Conservation (phyloP, 208 protist species). For the Leishmania braziliensis region DNA sequence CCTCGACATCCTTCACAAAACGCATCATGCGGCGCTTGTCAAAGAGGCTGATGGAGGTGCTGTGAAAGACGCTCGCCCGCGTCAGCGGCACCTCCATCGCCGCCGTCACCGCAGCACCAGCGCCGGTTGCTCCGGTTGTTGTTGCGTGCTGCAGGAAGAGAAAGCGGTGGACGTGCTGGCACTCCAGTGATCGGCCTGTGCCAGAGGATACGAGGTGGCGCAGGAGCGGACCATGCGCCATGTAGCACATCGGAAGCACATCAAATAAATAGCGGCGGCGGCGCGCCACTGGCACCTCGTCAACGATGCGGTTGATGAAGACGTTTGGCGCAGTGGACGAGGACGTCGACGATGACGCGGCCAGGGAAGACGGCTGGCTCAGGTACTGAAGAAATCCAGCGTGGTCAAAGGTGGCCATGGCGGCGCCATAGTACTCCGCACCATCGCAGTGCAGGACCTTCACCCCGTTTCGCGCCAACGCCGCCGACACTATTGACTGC, state of each 20-base stretch:
- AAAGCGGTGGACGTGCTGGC: conserved; percentile 56
- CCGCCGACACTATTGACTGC: not conserved
- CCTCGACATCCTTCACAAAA: conserved; percentile 87
- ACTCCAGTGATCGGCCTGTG: conserved; percentile 71
- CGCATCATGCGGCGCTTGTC: conserved; percentile 94
- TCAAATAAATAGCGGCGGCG: conserved; percentile 59
- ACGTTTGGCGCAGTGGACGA: not conserved
- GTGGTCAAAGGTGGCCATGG: conserved; percentile 52
- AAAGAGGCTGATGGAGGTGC: conserved; percentile 50
- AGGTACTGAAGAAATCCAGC: conserved; percentile 44
- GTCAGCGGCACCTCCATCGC: conserved; percentile 74
- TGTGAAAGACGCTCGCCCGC: conserved; percentile 80
- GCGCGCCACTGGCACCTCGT: conserved; percentile 23
- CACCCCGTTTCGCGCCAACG: conserved; percentile 72
- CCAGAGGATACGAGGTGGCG: conserved; percentile 44
- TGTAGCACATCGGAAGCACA: conserved; percentile 64
- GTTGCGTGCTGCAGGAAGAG: conserved; percentile 40
- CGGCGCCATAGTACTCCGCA: conserved; percentile 79
- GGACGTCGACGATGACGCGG: not conserved
- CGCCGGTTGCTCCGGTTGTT: not conserved
- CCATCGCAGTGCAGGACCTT: conserved; percentile 92
- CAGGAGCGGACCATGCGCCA: conserved; percentile 58
- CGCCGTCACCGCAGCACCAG: conserved; percentile 9
- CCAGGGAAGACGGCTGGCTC: not conserved
- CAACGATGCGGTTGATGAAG: conserved; percentile 35